Evolutionary conservation across 768 basidiomycete genomes (phyloP).

Genomic region (Tulasnella sp.): DNA sequence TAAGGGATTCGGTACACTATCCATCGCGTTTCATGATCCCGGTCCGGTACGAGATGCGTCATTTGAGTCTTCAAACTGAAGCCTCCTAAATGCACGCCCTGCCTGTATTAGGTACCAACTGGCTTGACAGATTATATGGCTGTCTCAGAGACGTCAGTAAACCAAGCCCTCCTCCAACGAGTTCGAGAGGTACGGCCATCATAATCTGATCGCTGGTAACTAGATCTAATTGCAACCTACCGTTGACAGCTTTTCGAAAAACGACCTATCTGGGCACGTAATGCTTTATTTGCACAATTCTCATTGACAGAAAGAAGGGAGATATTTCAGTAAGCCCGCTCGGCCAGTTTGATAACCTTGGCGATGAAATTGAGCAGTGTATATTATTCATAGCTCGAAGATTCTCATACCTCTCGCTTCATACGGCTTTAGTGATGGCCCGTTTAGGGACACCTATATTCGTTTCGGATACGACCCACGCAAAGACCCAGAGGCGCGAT

Average conservation of each 20-base stretch:
- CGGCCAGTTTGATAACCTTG: neutral
- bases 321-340: conserved; percentile 54
- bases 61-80: too few relatives aligned
- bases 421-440: conserved; percentile 89
- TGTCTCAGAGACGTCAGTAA: conserved; percentile 49
- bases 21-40: conserved; percentile 8
- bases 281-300: conserved; percentile 76
- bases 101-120: neutral
- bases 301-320: conserved; percentile 47
- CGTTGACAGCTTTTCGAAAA: conserved; percentile 49
- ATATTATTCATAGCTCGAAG: conserved; percentile 45
- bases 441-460: conserved; percentile 84
- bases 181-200: conserved; percentile 21
- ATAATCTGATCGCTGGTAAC: neutral
- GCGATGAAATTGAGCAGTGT: too few relatives aligned
- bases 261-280: conserved; percentile 85
- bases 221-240: neutral
- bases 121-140: conserved; percentile 38
- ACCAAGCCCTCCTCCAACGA: conserved; percentile 42
- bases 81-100: too few relatives aligned
- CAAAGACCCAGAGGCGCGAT: conserved; percentile 53
- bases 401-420: conserved; percentile 66
- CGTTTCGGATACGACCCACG: conserved; percentile 87
- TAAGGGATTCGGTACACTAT: conserved; percentile 69
- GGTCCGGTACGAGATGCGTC: conserved; percentile 6